Percentiles rank a stretch among this genome's conserved stretches.
Conservation (phyloP, 2,329 filamentous ascomycete genomes). For the Curvularia eragrostidis region DNA sequence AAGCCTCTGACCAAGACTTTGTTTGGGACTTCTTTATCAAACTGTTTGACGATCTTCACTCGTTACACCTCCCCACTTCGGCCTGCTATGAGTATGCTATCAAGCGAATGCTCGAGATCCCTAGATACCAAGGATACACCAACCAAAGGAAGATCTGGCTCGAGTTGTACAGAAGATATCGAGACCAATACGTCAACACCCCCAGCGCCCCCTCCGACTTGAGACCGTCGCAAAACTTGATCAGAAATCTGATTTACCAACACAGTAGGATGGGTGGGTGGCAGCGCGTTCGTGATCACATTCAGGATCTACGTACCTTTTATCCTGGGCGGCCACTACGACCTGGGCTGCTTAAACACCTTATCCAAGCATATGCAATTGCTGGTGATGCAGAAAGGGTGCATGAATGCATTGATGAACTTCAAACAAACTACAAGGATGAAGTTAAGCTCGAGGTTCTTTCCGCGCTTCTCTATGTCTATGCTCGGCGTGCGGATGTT, state of each 20-base stretch:
- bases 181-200: conserved; percentile 26
- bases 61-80: conserved; percentile 25
- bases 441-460: conserved; percentile 25
- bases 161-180: conserved; percentile 36
- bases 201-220: conserved; percentile 7
- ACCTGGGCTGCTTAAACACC: conserved; percentile 25
- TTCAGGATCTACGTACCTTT: conserved; percentile 38
- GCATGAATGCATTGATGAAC: conserved; percentile 41
- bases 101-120: conserved; percentile 31
- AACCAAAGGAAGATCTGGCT: conserved; percentile 36
- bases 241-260: conserved; percentile 33
- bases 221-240: conserved; percentile 30
- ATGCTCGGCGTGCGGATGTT: conserved; percentile 73
- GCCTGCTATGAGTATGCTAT: conserved; percentile 40
- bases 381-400: conserved; percentile 45
- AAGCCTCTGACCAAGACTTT: conserved; percentile 31
- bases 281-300: conserved; percentile 26
- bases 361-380: conserved; percentile 43
- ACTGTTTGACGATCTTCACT: conserved; percentile 34
- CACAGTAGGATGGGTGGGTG: conserved; percentile 27
- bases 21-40: conserved; percentile 36
- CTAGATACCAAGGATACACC: conserved; percentile 38
- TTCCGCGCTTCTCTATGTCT: conserved; percentile 66
- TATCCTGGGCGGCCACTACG: conserved; percentile 30
- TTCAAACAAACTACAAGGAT: conserved; percentile 19